Evolutionary conservation across 805 yeast genomes (phyloP).

Genomic region (Yarrowia hollandica): DNA sequence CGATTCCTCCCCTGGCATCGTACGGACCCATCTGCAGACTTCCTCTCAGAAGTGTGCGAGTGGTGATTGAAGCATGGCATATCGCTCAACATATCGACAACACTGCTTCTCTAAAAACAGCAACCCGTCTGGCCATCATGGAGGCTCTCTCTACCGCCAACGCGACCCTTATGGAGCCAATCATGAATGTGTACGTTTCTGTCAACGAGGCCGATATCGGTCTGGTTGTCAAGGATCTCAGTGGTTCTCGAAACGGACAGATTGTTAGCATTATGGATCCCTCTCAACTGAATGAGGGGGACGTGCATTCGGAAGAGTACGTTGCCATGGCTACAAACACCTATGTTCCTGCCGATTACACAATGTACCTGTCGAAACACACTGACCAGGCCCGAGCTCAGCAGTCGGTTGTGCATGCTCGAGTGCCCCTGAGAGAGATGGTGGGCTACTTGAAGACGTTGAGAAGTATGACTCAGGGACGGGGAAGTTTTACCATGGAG

Average conservation of each 20-base stretch:
- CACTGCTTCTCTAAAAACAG: slow-evolving; percentile 47
- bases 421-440: slow-evolving; percentile 86
- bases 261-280: slow-evolving; percentile 75
- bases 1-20: slow-evolving; percentile 46
- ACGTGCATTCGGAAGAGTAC: slow-evolving; percentile 33
- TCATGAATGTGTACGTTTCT: slow-evolving; percentile 72
- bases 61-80: slow-evolving; percentile 54
- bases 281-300: slow-evolving; percentile 42
- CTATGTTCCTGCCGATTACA: slow-evolving; percentile 72
- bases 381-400: slow-evolving; percentile 33
- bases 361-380: slow-evolving; percentile 41
- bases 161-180: slow-evolving; percentile 68
- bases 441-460: slow-evolving; percentile 78
- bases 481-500: slow-evolving; percentile 80
- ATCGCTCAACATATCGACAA: slow-evolving; percentile 53
- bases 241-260: slow-evolving; percentile 72
- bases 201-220: slow-evolving; percentile 76
- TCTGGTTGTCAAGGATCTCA: slow-evolving; percentile 77
- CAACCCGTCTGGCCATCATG: slow-evolving; percentile 49
- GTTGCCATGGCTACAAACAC: slow-evolving; percentile 52
- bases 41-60: slow-evolving; percentile 61
- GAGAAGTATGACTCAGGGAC: slow-evolving; percentile 84
- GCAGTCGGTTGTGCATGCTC: slow-evolving; percentile 58
- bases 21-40: slow-evolving; percentile 47
- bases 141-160: slow-evolving; percentile 42